Evolutionary conservation across 2,329 filamentous ascomycete genomes (phyloP), one percentile per base, ranked within the genome.

Genomic region (Emmonsia crescens): DNA sequence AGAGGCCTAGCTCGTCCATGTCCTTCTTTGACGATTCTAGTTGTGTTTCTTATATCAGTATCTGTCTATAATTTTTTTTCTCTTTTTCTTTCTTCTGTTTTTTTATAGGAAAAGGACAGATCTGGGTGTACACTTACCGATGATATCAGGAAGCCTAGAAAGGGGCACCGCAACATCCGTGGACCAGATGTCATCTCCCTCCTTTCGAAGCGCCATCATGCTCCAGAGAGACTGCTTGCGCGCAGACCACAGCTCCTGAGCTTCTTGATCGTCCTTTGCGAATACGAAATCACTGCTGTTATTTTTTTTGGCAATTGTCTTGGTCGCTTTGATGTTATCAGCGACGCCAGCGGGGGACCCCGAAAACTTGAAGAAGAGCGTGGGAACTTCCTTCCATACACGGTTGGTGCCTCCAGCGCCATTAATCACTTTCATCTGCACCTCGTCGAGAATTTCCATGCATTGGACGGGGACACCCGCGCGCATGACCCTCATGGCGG

Each of bases 21-120:
- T 96, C 90, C 71, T 89, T 89, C 78, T 96, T 96, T 65, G 89
- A 92, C 51, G 91, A 80, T 72, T 96, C 91, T 78, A 82, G 81
- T 51, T 2, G 5, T 46, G 68, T 54, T 72, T 54, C 61, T 58
- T 57, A 24, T 9, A 27, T 61, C 52, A 59, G 46, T 29, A 10
- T 27, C 42, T 36, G 12, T 5, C 19, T 36, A 27, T 48, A 16
- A n/a, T 21, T 42, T 21, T 16, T 16, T 6, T 44, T 10, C 12
- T 24, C 10, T 14, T 21, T 5, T 27, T 12, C 14, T 21, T 27
- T 2, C 4, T 24, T 21, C 12, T 31, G 10, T 2, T 10, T 12
- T 21, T 46, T 42, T 46, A 2, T 3, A 12, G 14, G 16, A 38
- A 62, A 33, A 58, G 31, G 38, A 54, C 24, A 29, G 27, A 49